Percentiles rank a stretch among this genome's conserved stretches.
Conservation (phyloP, 23 red algal genomes). For the Gracilaria caudata region DNA sequence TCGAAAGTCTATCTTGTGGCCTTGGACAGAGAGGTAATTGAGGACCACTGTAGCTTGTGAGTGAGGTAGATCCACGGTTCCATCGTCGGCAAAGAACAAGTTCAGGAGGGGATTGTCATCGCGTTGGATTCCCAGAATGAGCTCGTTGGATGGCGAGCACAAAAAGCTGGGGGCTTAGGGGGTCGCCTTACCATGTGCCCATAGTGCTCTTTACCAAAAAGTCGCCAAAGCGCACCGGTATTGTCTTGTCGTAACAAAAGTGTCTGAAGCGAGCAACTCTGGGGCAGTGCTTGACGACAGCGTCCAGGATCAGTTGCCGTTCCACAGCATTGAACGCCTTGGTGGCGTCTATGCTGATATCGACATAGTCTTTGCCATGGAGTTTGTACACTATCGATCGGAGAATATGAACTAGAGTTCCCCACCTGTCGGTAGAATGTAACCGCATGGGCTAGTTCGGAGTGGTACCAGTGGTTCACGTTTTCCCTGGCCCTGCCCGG, state of each 20-base stretch:
- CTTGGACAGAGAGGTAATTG: background rate
- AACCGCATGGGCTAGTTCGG: too few relatives aligned
- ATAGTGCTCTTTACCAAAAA: background rate
- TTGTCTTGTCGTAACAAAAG: background rate
- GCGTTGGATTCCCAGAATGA: background rate
- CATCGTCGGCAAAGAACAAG: slow-evolving; percentile 8
- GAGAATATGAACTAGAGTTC: slow-evolving; percentile 18
- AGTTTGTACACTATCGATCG: background rate
- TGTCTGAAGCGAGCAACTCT: slow-evolving; percentile 15
- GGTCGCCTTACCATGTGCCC: slow-evolving; percentile 7
- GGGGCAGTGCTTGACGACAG: background rate
- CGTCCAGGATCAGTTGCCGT: slow-evolving; percentile 19
- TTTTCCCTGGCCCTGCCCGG: too few relatives aligned
- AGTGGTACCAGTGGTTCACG: too few relatives aligned
- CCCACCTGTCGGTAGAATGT: too few relatives aligned
- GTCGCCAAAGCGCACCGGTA: background rate
- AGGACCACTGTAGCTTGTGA: background rate
- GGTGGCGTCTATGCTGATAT: slow-evolving; percentile 11
- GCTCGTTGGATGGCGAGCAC: background rate
- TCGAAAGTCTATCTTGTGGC: background rate
- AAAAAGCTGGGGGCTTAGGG: slow-evolving; percentile 11
- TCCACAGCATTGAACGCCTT: slow-evolving; percentile 34
- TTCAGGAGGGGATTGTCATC: slow-evolving; percentile 13
- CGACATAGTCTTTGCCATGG: slow-evolving; percentile 4
- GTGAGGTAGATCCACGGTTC: slow-evolving; percentile 2